phyloP scores from a whole-genome alignment of 805 yeast genomes.

The Suhomyces vadensis region DNA sequence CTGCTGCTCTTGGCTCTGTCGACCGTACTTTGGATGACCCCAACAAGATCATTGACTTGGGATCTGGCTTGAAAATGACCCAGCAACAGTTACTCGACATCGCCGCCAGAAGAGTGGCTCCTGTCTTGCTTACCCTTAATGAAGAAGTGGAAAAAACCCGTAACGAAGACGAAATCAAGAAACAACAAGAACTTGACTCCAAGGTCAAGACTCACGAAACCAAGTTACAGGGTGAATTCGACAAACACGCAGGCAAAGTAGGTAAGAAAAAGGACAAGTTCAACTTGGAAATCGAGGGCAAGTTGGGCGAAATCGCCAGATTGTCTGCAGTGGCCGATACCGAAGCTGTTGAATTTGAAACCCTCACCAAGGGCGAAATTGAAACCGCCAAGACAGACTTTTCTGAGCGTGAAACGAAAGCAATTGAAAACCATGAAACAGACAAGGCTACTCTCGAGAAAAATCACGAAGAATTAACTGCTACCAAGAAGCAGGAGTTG shows the following conservation, averaged over 20 bases:
- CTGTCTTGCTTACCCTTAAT: conserved; percentile 52
- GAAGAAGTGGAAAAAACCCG: conserved; percentile 48
- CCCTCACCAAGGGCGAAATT: conserved; percentile 43
- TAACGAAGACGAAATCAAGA: conserved; percentile 44
- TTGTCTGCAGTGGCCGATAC: conserved; percentile 29
- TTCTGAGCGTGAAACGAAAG: conserved; percentile 46
- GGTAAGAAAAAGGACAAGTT: conserved; percentile 40
- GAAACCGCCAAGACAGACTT: conserved; percentile 46
- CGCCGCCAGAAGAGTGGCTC: conserved; percentile 56
- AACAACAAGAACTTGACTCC: conserved; percentile 38
- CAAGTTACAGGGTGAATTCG: conserved; percentile 38
- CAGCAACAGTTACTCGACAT: conserved; percentile 56
- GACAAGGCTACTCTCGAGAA: conserved; percentile 44
- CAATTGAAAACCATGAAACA: conserved; percentile 46
- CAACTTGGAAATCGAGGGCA: conserved; percentile 42
- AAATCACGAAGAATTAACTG: conserved; percentile 47
- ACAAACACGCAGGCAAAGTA: conserved; percentile 37
- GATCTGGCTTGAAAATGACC: conserved; percentile 54
- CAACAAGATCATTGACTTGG: conserved; percentile 50
- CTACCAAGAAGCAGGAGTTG: conserved; percentile 45
- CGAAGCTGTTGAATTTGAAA: conserved; percentile 40
- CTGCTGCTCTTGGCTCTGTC: conserved; percentile 48
- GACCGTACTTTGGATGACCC: conserved; percentile 49
- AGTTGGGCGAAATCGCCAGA: conserved; percentile 25
- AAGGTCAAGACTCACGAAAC: conserved; percentile 37